A percentile compares a stretch with the other conserved stretches of the same genome.
These are phyloP conservation scores for Suhomyces maxii DNA, from an alignment of 1,139 yeast genomes.

Conservation along the genomic window DNA sequence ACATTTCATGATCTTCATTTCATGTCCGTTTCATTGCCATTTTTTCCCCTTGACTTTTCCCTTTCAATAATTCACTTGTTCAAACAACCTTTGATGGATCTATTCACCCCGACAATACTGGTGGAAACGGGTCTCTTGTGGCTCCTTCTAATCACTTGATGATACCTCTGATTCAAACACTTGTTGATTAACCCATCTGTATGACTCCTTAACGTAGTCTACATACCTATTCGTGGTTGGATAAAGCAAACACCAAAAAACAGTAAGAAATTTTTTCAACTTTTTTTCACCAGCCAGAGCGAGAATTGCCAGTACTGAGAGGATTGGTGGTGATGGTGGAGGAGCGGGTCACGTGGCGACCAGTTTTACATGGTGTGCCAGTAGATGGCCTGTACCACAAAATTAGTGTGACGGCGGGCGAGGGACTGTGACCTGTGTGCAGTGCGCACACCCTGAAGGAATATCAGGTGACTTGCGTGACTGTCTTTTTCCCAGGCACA, in stretches of 20 bases:
- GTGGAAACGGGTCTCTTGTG: too few species aligned
- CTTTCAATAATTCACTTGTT: too few species aligned
- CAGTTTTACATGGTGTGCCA: too few species aligned
- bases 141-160: too few species aligned
- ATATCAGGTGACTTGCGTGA: conserved; percentile 10
- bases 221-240: conserved; percentile 17
- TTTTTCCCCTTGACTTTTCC: too few species aligned
- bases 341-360: conserved; percentile 6
- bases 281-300: conserved; percentile 10
- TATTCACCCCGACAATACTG: too few species aligned
- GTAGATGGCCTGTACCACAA: too few species aligned
- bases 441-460: neutral
- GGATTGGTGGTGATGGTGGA: conserved; percentile 3
- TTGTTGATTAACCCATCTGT: neutral
- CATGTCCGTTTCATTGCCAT: too few species aligned
- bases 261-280: conserved; percentile 14
- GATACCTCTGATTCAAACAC: neutral
- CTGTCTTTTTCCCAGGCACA: conserved; percentile 8
- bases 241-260: conserved; percentile 12
- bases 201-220: neutral
- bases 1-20: too few species aligned
- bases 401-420: too few species aligned
- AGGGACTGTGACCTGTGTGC: neutral
- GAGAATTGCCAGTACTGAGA: conserved; percentile 8
- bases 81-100: too few species aligned